phyloP scores from a whole-genome alignment of 768 basidiomycete genomes.

The Lentinus brumalis region DNA sequence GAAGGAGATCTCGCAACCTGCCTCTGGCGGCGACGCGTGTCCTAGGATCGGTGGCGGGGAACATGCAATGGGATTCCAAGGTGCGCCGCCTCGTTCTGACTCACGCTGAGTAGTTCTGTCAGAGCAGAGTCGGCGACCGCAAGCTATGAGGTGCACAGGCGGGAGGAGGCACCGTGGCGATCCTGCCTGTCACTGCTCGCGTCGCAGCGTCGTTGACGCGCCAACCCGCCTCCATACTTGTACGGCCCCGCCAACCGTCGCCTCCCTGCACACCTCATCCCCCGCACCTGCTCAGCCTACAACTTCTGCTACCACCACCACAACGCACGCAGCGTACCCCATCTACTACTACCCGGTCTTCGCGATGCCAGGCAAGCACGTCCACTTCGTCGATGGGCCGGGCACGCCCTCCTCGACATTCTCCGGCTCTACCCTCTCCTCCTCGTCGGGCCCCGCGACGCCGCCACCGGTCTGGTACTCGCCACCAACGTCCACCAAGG shows the following conservation, averaged over 20 bases:
- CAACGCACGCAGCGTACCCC: background rate
- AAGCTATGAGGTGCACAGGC: conserved; percentile 1
- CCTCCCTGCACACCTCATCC: background rate
- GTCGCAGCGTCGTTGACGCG: background rate
- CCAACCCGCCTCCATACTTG: background rate
- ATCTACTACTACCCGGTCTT: background rate
- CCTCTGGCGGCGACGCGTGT: background rate
- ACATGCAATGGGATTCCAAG: background rate
- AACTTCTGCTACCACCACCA: background rate
- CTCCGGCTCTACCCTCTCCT: conserved; percentile 20
- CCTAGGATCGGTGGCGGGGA: background rate
- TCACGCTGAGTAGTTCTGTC: background rate
- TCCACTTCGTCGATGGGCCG: conserved; percentile 25
- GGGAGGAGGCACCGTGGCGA: background rate
- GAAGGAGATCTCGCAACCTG: background rate
- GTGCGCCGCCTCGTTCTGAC: background rate
- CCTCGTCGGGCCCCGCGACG: conserved; percentile 25
- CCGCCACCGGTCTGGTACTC: conserved; percentile 14
- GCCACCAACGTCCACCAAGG: conserved; percentile 7
- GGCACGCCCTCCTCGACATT: conserved; percentile 26
- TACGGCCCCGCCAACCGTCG: background rate
- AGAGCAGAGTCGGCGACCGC: background rate
- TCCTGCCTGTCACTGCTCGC: background rate
- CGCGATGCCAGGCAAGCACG: conserved; percentile 27
- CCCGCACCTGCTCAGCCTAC: background rate